A percentile compares a stretch with the other conserved stretches of the same genome.
Conservation (phyloP, 306 rosid genomes). For the Abrus pulchellus region DNA sequence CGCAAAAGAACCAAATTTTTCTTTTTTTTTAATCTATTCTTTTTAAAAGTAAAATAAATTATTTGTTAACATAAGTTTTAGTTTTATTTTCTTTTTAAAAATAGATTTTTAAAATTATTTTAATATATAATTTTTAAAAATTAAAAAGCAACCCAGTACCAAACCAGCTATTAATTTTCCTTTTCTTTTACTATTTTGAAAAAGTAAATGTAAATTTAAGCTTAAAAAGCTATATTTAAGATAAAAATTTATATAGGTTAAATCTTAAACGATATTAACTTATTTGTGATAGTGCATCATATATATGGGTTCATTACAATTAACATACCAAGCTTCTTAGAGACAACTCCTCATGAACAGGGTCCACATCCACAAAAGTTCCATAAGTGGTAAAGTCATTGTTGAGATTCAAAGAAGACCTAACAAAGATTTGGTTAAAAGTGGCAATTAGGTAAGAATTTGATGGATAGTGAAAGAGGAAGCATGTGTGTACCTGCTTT, state of each 20-base stretch:
- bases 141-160: too few species aligned
- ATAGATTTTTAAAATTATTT: too few species aligned
- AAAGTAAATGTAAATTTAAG: too few species aligned
- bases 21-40: not conserved
- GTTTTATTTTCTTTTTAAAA: too few species aligned
- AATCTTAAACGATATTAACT: too few species aligned
- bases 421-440: constrained; percentile 34
- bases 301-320: not conserved
- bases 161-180: not conserved
- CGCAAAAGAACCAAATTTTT: not conserved
- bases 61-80: too few species aligned
- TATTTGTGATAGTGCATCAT: not conserved
- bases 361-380: constrained; percentile 60
- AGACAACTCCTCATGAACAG: constrained; percentile 50
- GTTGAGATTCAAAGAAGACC: constrained; percentile 51
- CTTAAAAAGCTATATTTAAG: too few species aligned
- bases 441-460: constrained; percentile 13
- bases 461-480: constrained; percentile 31
- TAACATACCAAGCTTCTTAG: constrained; percentile 64
- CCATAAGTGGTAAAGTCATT: constrained; percentile 52
- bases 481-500: constrained; percentile 44
- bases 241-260: too few species aligned
- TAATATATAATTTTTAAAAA: too few species aligned
- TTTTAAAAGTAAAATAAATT: too few species aligned
- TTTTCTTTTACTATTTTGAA: not conserved